Base-by-base conservation (phyloP, 495 filamentous ascomycete species). In the Xylaria cubensis region DNA sequence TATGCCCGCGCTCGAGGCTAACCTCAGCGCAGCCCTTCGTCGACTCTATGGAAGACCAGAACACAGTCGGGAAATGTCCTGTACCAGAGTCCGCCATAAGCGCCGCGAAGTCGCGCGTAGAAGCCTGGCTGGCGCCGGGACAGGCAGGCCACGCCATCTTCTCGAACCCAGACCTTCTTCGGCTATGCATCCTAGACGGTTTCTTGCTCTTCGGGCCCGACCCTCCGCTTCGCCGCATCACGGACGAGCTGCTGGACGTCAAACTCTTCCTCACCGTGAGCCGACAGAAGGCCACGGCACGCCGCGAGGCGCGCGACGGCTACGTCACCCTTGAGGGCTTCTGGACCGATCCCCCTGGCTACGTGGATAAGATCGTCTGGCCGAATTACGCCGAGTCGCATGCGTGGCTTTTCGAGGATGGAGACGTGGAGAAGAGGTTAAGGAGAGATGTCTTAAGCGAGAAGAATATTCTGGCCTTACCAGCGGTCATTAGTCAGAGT, bases 291-390 rank as follows among this genome's bases (percentile, higher is more conserved):
- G 92, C 92, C 0, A 92, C 92, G 74, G 75, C 75, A 34, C 83
- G 96, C 10, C 80, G 96, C 44, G 92, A 93, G 77, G 87, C 88
- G 3, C 83, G 96, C 76, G 89, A 84, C 74, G 94, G 93, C 44
- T 99, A 98, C 84, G 93, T 95, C 29, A 98, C 94, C 29, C 84
- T 92, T 64, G 92, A 91, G 79, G 95, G 95, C 19, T 98, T 97
- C 83, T 99, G 95, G 96, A 86, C 88, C 24, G 96, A 99, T 79
- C 96, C 96, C 2, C 92, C 92, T 1, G 94, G 93, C 0, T 99
- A 98, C 81, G 94, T 98, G 58, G 96, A 99, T 75, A 87, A 92
- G 81, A 87, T 99, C 69, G 96, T 99, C 4, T 99, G 96, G 96
- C 95, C 94, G 36, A 92, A 94, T 72, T 98, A 97, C 79, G 93